phyloP scores from a whole-genome alignment of 1,284 basidiomycete genomes.

The Pisolithus thermaeus region DNA sequence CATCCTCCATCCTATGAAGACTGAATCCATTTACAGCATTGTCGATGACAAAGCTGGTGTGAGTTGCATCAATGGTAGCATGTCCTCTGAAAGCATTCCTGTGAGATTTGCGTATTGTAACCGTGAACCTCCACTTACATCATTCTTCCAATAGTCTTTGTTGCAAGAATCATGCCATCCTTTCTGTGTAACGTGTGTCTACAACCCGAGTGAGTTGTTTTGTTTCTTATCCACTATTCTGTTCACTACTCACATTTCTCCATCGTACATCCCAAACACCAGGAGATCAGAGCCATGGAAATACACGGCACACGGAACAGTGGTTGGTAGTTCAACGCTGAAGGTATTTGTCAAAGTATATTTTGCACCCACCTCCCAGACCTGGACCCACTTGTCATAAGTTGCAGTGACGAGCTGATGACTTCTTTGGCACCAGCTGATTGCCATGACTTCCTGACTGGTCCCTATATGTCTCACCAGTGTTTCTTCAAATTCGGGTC shows the following conservation, averaged over 20 bases:
- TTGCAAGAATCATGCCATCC: conserved; percentile 1
- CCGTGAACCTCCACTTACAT: not conserved
- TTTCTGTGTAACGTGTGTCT: conserved; percentile 1
- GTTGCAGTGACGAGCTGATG: conserved; percentile 1
- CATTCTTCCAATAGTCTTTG: not conserved
- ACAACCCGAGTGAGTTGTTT: not conserved
- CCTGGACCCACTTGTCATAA: conserved; percentile 3
- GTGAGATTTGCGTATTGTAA: too few relatives aligned
- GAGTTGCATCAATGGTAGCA: too few relatives aligned
- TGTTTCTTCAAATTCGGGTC: conserved; percentile 3
- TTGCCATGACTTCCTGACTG: conserved; percentile 5
- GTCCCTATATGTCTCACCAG: not conserved
- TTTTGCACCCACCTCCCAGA: conserved; percentile 5
- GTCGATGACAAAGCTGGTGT: too few relatives aligned
- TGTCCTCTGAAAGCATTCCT: too few relatives aligned
- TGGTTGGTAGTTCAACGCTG: conserved; percentile 1
- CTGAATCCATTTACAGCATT: too few relatives aligned
- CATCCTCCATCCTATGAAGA: too few relatives aligned
- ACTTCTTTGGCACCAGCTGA: not conserved
- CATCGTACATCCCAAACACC: conserved; percentile 5
- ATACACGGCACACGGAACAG: not conserved
- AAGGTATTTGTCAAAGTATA: conserved; percentile 1
- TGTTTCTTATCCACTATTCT: not conserved
- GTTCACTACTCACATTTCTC: conserved; percentile 6
- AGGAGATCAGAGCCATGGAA: not conserved